These are phyloP conservation scores for Nitzschia sp. DNA, from an alignment of 108 stramenopile genomes.

Conservation along the genomic window DNA sequence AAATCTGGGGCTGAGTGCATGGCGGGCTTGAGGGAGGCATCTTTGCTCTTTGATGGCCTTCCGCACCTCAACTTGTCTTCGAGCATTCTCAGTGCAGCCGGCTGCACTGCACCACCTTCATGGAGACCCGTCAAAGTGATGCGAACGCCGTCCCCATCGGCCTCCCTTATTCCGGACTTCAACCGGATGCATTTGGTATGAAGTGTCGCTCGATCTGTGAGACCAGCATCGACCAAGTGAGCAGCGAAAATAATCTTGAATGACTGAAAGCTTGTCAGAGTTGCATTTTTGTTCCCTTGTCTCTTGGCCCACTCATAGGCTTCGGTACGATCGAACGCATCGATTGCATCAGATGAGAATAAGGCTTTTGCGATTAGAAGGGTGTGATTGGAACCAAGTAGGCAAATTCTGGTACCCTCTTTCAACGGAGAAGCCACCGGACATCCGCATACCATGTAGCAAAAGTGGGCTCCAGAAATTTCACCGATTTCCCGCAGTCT, in stretches of 20 bases:
- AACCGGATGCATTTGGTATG: conserved; percentile 60
- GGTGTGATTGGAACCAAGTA: conserved; percentile 75
- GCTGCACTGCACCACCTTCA: conserved; percentile 10
- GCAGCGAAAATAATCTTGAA: conserved; percentile 81
- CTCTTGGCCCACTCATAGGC: conserved; percentile 92
- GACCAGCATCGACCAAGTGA: conserved; percentile 69
- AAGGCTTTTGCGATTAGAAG: conserved; percentile 36
- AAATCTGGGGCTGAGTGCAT: neutral
- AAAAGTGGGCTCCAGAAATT: conserved; percentile 76
- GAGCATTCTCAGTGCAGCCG: neutral
- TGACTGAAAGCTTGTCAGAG: conserved; percentile 61
- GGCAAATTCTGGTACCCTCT: conserved; percentile 43
- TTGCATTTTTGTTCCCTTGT: conserved; percentile 70
- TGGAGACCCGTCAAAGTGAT: conserved; percentile 13
- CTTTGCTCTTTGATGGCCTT: neutral
- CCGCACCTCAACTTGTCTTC: conserved; percentile 6
- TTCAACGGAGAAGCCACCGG: conserved; percentile 50
- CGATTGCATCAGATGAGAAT: conserved; percentile 54
- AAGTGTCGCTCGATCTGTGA: conserved; percentile 42
- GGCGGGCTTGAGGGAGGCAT: neutral
- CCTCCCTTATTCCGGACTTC: conserved; percentile 33
- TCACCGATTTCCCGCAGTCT: conserved; percentile 57
- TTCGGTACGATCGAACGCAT: conserved; percentile 75
- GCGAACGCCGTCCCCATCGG: neutral
- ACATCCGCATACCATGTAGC: conserved; percentile 80